Evolutionary conservation across 768 basidiomycete genomes (phyloP).

Genomic region (Tricholoma sp.): DNA sequence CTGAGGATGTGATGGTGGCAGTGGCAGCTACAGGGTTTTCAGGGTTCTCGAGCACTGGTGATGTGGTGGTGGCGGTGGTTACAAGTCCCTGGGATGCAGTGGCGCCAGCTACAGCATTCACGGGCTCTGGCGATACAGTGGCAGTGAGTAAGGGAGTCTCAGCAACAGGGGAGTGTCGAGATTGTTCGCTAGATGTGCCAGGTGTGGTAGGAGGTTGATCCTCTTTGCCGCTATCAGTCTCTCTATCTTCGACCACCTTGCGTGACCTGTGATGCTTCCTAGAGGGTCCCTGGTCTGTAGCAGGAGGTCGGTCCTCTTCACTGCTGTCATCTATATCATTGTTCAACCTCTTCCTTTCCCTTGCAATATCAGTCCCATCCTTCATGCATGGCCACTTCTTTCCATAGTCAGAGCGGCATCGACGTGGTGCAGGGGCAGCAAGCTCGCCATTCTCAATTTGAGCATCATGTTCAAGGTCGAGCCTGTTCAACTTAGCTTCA

Average conservation of each 20-base stretch:
- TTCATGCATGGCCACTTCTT: constrained; percentile 3
- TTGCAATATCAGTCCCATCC: neutral
- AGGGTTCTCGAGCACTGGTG: neutral
- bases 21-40: neutral
- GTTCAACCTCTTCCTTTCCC: neutral
- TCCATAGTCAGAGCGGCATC: constrained; percentile 5
- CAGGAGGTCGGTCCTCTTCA: neutral
- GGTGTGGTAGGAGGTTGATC: neutral
- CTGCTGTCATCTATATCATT: neutral
- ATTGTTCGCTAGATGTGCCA: neutral
- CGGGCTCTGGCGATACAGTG: neutral
- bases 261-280: neutral
- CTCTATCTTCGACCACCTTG: neutral
- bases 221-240: neutral
- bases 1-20: neutral
- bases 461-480: neutral
- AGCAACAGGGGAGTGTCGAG: neutral
- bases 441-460: constrained; percentile 2
- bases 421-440: constrained; percentile 3
- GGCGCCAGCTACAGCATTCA: neutral
- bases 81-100: neutral
- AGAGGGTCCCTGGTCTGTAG: neutral
- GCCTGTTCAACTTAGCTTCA: neutral
- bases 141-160: neutral
- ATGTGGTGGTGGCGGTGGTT: neutral